Evolutionary conservation across 164 flowering plant species (phyloP), one percentile per base, ranked within the genome.

Genomic region (Nelumbo lutea): DNA sequence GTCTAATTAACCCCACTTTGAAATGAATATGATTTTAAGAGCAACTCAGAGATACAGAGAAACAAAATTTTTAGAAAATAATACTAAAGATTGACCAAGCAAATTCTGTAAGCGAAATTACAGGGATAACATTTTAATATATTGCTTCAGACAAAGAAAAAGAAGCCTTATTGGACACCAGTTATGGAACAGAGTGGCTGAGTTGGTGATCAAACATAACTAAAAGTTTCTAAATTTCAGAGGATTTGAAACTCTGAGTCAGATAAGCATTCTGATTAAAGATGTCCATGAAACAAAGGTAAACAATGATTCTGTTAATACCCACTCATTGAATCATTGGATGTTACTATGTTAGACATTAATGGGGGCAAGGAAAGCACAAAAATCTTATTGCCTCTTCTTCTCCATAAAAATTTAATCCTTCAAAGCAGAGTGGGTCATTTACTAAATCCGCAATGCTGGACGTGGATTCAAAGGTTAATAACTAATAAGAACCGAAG

Each of bases 221-320:
- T 86, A 78, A 67, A 89, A 88, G 65, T 86, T 87, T 2, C 87
- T 86, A 72, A 91, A 85, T 77, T 87, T 88, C 65, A 88, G 66
- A 68, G 97, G 89, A 60, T 77, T 86, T 10, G 91, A 77, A 75
- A 83, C 85, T 60, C 62, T 77, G 84, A 39, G 85, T 82, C 53
- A 88, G 72, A 66, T 70, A 72, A 68, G 86, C 79, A 75, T 84
- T 79, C 68, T 79, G 80, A 81, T 84, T 84, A 75, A 89, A 76
- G 51, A 85, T 81, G 60, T 77, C 85, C 68, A 27, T 88, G 88
- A 67, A 88, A 79, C 51, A 27, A 91, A 66, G 41, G 69, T 75
- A 82, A 90, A 85, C 67, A 84, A 66, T 8, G 90, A 75, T 72
- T 89, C 91, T n/a, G 90, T 86, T 90, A 91, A 88, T 75, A 87